Conservation (phyloP, 768 basidiomycete species). For the Sutorius australiensis region DNA sequence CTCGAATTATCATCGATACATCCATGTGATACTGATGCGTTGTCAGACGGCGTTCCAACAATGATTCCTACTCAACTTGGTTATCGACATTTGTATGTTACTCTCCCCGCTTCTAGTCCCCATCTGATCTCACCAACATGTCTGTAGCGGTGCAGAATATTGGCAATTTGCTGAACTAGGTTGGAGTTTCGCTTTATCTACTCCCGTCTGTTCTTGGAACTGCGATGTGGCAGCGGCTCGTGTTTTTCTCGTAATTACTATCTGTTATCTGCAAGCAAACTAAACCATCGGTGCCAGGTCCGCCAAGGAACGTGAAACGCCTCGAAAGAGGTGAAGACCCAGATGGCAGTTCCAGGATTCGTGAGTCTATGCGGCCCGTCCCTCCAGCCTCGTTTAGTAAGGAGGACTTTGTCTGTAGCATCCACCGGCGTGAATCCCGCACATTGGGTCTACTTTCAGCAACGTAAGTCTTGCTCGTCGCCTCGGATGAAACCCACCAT, state of each 20-base stretch:
- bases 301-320: conserved; percentile 37
- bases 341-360: conserved; percentile 44
- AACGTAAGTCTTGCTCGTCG: conserved; percentile 31
- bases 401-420: conserved; percentile 23
- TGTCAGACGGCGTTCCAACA: conserved; percentile 48
- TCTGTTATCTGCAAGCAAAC: conserved; percentile 1
- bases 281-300: conserved; percentile 13
- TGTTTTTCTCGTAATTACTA: neutral
- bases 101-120: conserved; percentile 1
- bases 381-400: neutral
- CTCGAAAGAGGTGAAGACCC: conserved; percentile 46
- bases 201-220: neutral
- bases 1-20: neutral
- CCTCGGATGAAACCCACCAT: neutral
- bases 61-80: conserved; percentile 43
- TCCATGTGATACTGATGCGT: neutral
- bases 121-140: conserved; percentile 9
- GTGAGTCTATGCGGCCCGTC: conserved; percentile 27
- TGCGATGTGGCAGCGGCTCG: neutral
- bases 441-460: conserved; percentile 45
- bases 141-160: conserved; percentile 36
- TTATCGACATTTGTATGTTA: conserved; percentile 43
- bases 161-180: conserved; percentile 49
- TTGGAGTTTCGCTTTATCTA: conserved; percentile 1
- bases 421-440: conserved; percentile 46